Evolutionary conservation across 208 protist species (phyloP), one percentile per base, ranked within the genome.

Genomic region (Leishmania martiniquensis): DNA sequence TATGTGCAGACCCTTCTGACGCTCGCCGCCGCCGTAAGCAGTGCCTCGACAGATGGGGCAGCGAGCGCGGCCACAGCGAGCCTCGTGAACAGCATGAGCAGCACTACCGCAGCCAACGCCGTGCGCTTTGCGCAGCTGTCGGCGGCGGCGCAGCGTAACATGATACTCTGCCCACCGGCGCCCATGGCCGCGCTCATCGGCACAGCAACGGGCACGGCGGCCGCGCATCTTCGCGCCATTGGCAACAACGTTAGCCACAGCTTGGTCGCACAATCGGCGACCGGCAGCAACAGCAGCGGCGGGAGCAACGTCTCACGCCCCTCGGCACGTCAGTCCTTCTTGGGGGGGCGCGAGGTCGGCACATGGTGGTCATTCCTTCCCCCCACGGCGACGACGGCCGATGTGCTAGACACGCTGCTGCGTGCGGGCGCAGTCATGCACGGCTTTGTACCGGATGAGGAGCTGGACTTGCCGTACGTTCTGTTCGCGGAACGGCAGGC

Each of bases 81-180:
- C 13, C 15, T 80, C 5, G 49, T 79, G 25, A 79, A 79, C 54
- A 47, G 66, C 32, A 67, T 76, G 29, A 67, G 72, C 44, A 76
- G 42, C 63, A 44, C 63, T 34, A 34, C 65, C 9, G 42, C 65
- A 9, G 45, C 59, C 65, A 81, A 86, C 70, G 77, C 72, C 12
- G 65, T 77, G 1, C 76, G 75, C 68, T 85, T 97, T 44, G 75
- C 83, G 2, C 72, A 84, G 9, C 63, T 95, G 44, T 85, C 93
- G 4, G 29, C 55, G 22, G 74, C 73, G 15, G 85, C 78, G 73
- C 76, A 90, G 55, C 85, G 86, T 47, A 97, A 97, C 82, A 93
- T 95, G 78, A 95, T 97, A 45, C 83, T 97, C 42, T 80, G 75
- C 68, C 67, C 75, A 69, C 72, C 71, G 17, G 85, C 84, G 22